Conservation (phyloP, 169 alveolate genomes). For the Plasmodium adleri region DNA sequence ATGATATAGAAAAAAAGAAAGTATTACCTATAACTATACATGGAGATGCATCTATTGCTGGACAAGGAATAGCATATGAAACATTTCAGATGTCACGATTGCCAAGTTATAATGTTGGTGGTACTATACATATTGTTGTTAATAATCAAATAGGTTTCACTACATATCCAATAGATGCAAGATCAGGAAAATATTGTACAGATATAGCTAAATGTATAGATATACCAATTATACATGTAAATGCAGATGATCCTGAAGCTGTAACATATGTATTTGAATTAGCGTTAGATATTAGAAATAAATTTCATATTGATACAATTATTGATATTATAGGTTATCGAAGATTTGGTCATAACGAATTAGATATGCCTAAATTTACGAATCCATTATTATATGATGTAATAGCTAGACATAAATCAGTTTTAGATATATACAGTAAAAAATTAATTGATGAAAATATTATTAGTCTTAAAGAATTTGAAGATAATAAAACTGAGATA, state of each 20-base stretch:
- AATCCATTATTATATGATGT: constrained; percentile 93
- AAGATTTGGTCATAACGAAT: constrained; percentile 95
- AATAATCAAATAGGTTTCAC: constrained; percentile 97
- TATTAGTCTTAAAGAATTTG: constrained; percentile 85
- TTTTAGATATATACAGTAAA: constrained; percentile 86
- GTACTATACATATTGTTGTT: constrained; percentile 93
- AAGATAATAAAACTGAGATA: constrained; percentile 81
- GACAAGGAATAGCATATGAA: constrained; percentile 97
- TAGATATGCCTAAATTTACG: constrained; percentile 96
- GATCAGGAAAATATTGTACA: constrained; percentile 92
- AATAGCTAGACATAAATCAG: constrained; percentile 88
- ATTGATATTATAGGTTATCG: constrained; percentile 95
- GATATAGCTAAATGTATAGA: constrained; percentile 93
- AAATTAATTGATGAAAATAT: constrained; percentile 87
- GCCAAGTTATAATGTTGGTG: constrained; percentile 92
- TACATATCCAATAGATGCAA: constrained; percentile 92
- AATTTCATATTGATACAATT: constrained; percentile 92
- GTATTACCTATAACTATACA: constrained; percentile 93
- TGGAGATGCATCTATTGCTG: constrained; percentile 97
- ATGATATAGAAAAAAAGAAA: constrained; percentile 80
- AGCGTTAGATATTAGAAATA: constrained; percentile 93
- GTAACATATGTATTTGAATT: constrained; percentile 91
- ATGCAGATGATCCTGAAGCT: constrained; percentile 95
- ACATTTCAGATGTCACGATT: constrained; percentile 93
- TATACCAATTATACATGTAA: constrained; percentile 95